Percentiles rank a stretch among this genome's conserved stretches.
phyloP scores from a whole-genome alignment of 2,329 filamentous ascomycete species.

The Ceratocystis colombiana region DNA sequence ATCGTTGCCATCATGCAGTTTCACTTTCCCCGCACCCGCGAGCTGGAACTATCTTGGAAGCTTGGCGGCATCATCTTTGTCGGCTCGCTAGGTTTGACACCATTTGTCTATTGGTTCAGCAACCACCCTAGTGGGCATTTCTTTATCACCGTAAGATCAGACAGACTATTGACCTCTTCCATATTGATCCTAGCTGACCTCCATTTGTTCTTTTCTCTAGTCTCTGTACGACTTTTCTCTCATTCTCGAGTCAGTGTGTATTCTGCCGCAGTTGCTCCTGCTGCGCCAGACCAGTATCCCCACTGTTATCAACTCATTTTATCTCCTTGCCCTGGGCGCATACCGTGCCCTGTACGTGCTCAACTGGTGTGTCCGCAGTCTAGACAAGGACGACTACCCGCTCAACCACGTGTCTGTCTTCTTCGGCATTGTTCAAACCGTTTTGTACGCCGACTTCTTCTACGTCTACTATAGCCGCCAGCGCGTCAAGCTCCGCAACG shows the following conservation, averaged over 20 bases:
- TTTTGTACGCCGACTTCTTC: slow-evolving; percentile 84
- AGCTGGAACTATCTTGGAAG: slow-evolving; percentile 90
- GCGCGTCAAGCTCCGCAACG: slow-evolving; percentile 81
- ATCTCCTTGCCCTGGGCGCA: slow-evolving; percentile 74
- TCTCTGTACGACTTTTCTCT: slow-evolving; percentile 80
- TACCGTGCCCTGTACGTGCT: slow-evolving; percentile 84
- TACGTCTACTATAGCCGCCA: slow-evolving; percentile 95
- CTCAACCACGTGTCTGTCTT: slow-evolving; percentile 66
- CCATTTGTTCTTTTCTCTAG: slow-evolving; percentile 37
- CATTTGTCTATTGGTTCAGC: slow-evolving; percentile 42
- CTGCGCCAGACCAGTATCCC: slow-evolving; percentile 91
- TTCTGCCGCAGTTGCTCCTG: slow-evolving; percentile 82
- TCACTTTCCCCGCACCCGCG: slow-evolving; percentile 74
- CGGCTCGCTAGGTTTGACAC: slow-evolving; percentile 57
- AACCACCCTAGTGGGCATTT: slow-evolving; percentile 23
- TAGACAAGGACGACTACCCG: slow-evolving; percentile 47
- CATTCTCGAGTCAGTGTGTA: slow-evolving; percentile 81
- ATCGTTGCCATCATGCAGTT: slow-evolving; percentile 81
- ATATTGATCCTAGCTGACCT: background rate
- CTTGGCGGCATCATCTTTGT: slow-evolving; percentile 60
- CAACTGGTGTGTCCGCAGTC: slow-evolving; percentile 71
- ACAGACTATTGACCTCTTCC: background rate
- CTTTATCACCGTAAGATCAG: slow-evolving; percentile 41
- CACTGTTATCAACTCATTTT: slow-evolving; percentile 94
- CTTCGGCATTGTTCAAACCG: slow-evolving; percentile 81